phyloP scores from a whole-genome alignment of 352 stramenopile genomes.

The Pythium utonaiense region DNA sequence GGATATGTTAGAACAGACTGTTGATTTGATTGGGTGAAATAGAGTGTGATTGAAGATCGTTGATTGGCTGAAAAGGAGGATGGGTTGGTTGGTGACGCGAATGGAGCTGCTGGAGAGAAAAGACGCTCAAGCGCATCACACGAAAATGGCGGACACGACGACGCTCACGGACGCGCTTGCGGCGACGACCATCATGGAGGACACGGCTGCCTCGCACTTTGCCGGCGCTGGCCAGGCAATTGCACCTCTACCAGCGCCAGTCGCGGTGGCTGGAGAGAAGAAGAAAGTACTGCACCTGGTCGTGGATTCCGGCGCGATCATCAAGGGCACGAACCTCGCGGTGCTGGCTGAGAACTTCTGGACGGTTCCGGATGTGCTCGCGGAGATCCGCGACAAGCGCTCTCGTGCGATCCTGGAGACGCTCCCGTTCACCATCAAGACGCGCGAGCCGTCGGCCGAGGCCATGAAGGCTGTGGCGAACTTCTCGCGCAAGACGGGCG shows the following conservation, averaged over 20 bases:
- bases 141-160: conserved; percentile 16
- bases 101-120: conserved; percentile 9
- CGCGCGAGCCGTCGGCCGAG: conserved; percentile 74
- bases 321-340: conserved; percentile 80
- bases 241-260: neutral
- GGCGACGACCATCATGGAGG: conserved; percentile 3
- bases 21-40: conserved; percentile 5
- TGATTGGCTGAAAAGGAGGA: conserved; percentile 22
- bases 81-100: conserved; percentile 29
- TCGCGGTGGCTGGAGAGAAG: conserved; percentile 12
- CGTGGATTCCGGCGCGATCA: conserved; percentile 85
- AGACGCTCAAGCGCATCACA: conserved; percentile 4
- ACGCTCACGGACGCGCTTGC: conserved; percentile 16
- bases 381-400: conserved; percentile 82
- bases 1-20: neutral
- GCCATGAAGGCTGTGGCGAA: conserved; percentile 76
- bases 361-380: conserved; percentile 81
- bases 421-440: conserved; percentile 74
- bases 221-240: neutral
- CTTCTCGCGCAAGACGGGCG: conserved; percentile 83
- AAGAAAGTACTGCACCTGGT: conserved; percentile 81
- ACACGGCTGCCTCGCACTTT: neutral
- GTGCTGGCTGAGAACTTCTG: conserved; percentile 84
- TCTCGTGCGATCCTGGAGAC: conserved; percentile 63
- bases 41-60: neutral